phyloP scores from a whole-genome alignment of 192 early-diverging fungal genomes.

The Piromyces sp. region DNA sequence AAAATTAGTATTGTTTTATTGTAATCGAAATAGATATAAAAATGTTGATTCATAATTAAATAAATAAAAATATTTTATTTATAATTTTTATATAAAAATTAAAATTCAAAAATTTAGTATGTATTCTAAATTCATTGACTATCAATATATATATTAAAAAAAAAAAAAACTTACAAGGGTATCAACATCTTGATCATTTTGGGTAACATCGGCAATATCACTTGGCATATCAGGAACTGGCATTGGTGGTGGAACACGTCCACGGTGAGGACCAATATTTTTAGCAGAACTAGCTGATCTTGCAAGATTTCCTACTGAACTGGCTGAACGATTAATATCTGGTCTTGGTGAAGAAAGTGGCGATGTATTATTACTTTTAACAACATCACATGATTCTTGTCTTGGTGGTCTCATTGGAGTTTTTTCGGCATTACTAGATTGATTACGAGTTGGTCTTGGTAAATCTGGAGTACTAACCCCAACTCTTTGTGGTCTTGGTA shows the following conservation, averaged over 20 bases:
- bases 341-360: not conserved
- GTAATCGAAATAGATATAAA: too few species aligned
- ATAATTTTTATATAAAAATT: too few species aligned
- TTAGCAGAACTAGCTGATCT: not conserved
- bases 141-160: not conserved
- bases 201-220: not conserved
- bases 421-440: not conserved
- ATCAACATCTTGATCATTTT: not conserved
- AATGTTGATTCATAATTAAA: too few species aligned
- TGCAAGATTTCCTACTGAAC: not conserved
- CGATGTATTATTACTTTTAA: not conserved
- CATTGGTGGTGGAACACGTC: not conserved
- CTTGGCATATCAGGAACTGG: not conserved
- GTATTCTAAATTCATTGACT: too few species aligned
- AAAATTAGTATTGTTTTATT: too few species aligned
- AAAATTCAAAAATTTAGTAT: too few species aligned
- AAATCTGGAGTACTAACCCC: not conserved
- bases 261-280: not conserved
- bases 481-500: not conserved
- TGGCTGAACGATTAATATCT: not conserved
- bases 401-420: not conserved
- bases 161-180: not conserved
- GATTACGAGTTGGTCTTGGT: not conserved
- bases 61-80: too few species aligned
- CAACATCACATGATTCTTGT: not conserved